Evolutionary conservation across 306 rosid species (phyloP).

Genomic region (Quercus bicolor): DNA sequence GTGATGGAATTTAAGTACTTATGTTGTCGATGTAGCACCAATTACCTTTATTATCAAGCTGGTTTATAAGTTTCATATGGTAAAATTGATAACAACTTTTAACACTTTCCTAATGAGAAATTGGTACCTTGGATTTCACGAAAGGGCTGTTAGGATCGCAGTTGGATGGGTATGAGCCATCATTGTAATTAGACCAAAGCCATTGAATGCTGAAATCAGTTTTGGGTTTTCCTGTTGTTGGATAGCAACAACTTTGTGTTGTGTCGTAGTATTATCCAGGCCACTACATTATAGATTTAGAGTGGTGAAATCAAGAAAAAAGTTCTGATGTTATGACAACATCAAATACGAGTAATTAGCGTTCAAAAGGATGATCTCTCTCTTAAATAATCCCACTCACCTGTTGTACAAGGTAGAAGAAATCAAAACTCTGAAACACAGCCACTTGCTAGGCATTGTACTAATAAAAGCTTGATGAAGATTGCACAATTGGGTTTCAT

Average conservation of each 20-base stretch:
- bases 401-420: too few relatives aligned
- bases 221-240: constrained; percentile 33
- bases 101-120: neutral
- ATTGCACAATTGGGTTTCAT: neutral
- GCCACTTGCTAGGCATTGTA: constrained; percentile 4
- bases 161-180: constrained; percentile 32
- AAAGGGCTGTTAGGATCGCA: constrained; percentile 20
- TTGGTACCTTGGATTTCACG: constrained; percentile 19
- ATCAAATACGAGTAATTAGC: too few relatives aligned
- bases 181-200: constrained; percentile 29
- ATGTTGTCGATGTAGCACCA: too few relatives aligned
- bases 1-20: too few relatives aligned
- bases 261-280: constrained; percentile 33
- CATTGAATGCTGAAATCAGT: constrained; percentile 30
- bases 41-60: too few relatives aligned
- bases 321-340: too few relatives aligned
- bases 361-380: neutral
- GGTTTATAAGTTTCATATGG: neutral
- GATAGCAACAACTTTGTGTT: constrained; percentile 27
- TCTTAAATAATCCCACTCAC: neutral
- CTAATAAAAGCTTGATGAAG: constrained; percentile 15
- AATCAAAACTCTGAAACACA: constrained; percentile 24
- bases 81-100: neutral
- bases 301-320: neutral
- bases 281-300: constrained; percentile 22